phyloP scores from a whole-genome alignment of 768 basidiomycete species.

The Amanita subjunquillea region DNA sequence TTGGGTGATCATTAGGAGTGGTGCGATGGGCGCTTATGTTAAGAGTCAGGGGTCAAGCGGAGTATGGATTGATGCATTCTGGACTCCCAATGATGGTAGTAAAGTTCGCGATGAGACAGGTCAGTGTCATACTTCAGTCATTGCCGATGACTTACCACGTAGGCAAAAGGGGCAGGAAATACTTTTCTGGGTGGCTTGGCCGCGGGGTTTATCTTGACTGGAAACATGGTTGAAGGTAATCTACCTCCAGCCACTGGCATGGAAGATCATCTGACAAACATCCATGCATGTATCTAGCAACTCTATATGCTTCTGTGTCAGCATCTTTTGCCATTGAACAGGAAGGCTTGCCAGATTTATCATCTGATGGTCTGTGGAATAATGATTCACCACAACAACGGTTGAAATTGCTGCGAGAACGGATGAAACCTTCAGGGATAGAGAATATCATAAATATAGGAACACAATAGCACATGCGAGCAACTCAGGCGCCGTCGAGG shows the following conservation, averaged over 20 bases:
- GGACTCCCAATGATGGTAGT: constrained; percentile 33
- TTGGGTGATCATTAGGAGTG: constrained; percentile 67
- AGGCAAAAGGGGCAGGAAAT: constrained; percentile 68
- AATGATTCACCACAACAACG: constrained; percentile 51
- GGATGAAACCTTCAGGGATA: constrained; percentile 11
- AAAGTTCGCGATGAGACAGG: constrained; percentile 80
- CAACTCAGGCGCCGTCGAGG: too few relatives aligned
- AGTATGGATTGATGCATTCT: constrained; percentile 70
- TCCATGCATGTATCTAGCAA: constrained; percentile 30
- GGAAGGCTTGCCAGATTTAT: constrained; percentile 54
- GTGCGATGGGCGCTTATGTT: constrained; percentile 61
- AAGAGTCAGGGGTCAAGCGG: constrained; percentile 27
- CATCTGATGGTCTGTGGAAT: constrained; percentile 49
- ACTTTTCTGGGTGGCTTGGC: constrained; percentile 78
- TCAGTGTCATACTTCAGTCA: constrained; percentile 10
- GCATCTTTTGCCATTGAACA: constrained; percentile 83
- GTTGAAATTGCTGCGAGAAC: constrained; percentile 39
- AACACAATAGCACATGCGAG: too few relatives aligned
- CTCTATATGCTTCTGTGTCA: constrained; percentile 67
- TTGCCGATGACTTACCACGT: constrained; percentile 17
- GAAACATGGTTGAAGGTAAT: constrained; percentile 60
- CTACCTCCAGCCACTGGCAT: background rate
- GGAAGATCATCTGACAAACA: constrained; percentile 4
- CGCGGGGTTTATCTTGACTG: constrained; percentile 47
- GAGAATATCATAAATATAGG: too few relatives aligned